A percentile compares a stretch with the other conserved stretches of the same genome.
Evolutionary conservation across 2,329 filamentous ascomycete genomes (phyloP).

Genomic region (Scedosporium aurantiacum): DNA sequence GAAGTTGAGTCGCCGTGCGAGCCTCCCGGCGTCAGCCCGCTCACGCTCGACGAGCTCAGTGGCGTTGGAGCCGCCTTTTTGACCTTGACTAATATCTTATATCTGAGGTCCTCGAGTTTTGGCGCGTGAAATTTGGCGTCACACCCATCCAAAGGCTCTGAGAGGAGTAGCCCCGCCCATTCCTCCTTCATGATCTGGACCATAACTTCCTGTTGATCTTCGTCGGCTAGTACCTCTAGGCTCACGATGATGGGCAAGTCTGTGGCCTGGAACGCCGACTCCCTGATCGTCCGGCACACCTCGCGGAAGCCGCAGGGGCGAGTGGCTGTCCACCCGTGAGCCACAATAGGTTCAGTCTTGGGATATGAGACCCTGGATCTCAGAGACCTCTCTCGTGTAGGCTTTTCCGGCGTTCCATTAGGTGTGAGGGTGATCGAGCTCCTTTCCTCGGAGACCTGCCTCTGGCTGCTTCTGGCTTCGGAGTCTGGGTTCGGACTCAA

Average conservation of each 20-base stretch:
- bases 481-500: not conserved
- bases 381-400: slow-evolving; percentile 1
- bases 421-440: slow-evolving; percentile 11
- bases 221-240: slow-evolving; percentile 77
- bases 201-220: slow-evolving; percentile 81
- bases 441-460: not conserved
- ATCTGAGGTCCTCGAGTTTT: slow-evolving; percentile 57
- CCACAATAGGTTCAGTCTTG: slow-evolving; percentile 62
- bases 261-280: slow-evolving; percentile 66
- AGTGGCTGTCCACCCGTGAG: slow-evolving; percentile 76
- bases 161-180: slow-evolving; percentile 67
- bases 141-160: slow-evolving; percentile 38
- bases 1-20: not conserved
- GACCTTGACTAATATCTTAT: slow-evolving; percentile 77
- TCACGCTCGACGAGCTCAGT: slow-evolving; percentile 12
- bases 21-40: not conserved
- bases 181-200: slow-evolving; percentile 87
- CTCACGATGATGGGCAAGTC: slow-evolving; percentile 82
- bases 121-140: slow-evolving; percentile 49
- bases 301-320: slow-evolving; percentile 77
- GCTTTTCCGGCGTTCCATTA: slow-evolving; percentile 7
- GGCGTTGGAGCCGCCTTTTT: slow-evolving; percentile 42
- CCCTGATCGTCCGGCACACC: slow-evolving; percentile 69
- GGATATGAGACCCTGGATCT: slow-evolving; percentile 19
- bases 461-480: slow-evolving; percentile 1